Percentiles rank a stretch among this genome's conserved stretches.
phyloP scores from a whole-genome alignment of 345 rosid species.

The Dipteronia dyeriana region DNA sequence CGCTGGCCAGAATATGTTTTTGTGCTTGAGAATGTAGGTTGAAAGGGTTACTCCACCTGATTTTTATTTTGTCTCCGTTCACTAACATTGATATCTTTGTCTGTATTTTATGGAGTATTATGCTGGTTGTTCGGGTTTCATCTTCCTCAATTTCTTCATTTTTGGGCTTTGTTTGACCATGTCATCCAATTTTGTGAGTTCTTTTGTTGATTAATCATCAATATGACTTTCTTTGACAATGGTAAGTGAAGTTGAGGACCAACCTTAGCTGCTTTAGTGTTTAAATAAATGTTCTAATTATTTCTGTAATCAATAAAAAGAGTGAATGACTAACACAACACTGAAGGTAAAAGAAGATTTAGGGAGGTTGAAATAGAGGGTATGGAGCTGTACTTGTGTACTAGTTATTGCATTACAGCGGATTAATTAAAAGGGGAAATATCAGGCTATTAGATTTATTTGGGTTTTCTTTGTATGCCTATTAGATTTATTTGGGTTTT shows the following conservation, averaged over 20 bases:
- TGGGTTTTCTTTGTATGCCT: slow-evolving; percentile 13
- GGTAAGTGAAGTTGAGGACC: neutral
- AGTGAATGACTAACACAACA: neutral
- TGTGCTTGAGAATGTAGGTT: slow-evolving; percentile 84
- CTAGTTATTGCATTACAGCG: neutral
- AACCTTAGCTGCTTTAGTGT: neutral
- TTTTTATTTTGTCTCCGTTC: neutral
- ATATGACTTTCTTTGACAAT: neutral
- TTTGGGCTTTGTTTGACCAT: neutral
- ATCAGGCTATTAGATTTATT: neutral
- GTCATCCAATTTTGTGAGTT: neutral
- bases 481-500: slow-evolving; percentile 10
- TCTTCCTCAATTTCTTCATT: neutral
- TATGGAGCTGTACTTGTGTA: neutral
- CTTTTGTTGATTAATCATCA: neutral
- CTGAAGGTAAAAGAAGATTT: neutral
- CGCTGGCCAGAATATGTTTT: slow-evolving; percentile 97
- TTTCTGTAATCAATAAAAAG: neutral
- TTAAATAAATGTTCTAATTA: neutral
- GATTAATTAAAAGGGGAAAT: neutral
- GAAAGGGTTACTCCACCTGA: neutral
- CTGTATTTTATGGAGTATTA: neutral
- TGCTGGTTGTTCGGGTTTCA: neutral
- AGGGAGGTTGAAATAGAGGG: neutral
- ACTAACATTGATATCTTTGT: neutral